Base-by-base conservation (phyloP, 2,329 filamentous ascomycete genomes). In the Ceratocystis colombiana region DNA sequence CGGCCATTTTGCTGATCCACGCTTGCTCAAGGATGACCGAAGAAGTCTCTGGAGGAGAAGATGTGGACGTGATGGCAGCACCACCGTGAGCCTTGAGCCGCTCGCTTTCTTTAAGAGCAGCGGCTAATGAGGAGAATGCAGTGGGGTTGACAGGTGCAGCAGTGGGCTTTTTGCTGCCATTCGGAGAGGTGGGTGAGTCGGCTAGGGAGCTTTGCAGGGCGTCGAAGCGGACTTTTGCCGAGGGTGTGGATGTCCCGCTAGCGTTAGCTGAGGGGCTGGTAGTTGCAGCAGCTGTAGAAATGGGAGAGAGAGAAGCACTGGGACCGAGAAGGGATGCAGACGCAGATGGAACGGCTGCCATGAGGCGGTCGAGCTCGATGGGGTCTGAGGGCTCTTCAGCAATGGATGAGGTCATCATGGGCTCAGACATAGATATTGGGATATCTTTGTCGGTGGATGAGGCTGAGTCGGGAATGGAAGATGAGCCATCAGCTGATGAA, bases 1-100 rank as follows among this genome's bases (percentile, higher is more conserved):
- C 87, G 4, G 93, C 92, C 84, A 99, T 94, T 78, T 96, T 94
- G 78, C 88, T 85, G 76, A 94, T 88, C 88, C 89, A 94, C 2
- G 89, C 89, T 74, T 90, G 87, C 73, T 91, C 88, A 30, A 90
- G 78, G 62, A 90, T 89, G 33, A 81, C 79, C 0, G 82, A 82
- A 12, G 81, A 79, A 4, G 77, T 79, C 41, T 83, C 81, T 0
- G 79, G 80, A 7, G 61, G 30, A 22, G 25, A 57, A 6, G n/a
- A 20, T 12, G 12, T 15, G 22, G 50, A 5, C 7, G 22, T 15
- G 22, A 28, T 20, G 25, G 22, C 50, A 5, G 50, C 22, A 6
- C 17, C 33, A n/a, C 53, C 62, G 46, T 64, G 57, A 46, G 71
- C 73, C 63, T 75, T 73, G 61, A 66, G 44, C 20, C 64, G 66